Conservation (phyloP, 208 protist species). For the Kentomonas sorsogonicus region DNA sequence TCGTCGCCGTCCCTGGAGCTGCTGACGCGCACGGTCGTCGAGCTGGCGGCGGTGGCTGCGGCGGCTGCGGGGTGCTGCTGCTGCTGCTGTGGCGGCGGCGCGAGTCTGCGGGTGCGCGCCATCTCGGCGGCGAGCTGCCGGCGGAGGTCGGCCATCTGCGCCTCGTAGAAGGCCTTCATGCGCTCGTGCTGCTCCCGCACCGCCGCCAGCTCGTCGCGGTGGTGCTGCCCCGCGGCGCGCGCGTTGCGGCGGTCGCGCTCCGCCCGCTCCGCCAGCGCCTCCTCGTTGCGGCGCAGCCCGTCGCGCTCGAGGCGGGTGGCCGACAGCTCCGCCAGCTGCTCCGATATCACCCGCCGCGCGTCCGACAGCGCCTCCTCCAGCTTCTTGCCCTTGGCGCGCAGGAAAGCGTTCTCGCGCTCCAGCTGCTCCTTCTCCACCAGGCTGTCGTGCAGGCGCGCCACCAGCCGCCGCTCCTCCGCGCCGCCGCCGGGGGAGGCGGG, state of each 20-base stretch:
- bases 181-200: constrained; percentile 63
- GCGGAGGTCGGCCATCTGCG: constrained; percentile 67
- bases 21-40: neutral
- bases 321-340: constrained; percentile 66
- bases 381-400: constrained; percentile 28
- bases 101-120: constrained; percentile 13
- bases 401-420: constrained; percentile 48
- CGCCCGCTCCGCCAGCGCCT: constrained; percentile 33
- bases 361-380: constrained; percentile 50
- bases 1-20: too few relatives aligned
- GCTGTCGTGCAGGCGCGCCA: constrained; percentile 52
- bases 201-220: constrained; percentile 43
- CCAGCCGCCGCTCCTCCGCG: constrained; percentile 13
- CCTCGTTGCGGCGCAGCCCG: constrained; percentile 33
- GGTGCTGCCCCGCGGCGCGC: constrained; percentile 30
- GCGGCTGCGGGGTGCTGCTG: too few relatives aligned
- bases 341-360: constrained; percentile 53
- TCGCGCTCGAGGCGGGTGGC: constrained; percentile 33
- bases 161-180: constrained; percentile 62
- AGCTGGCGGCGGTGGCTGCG: too few relatives aligned
- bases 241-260: constrained; percentile 38
- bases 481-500: neutral
- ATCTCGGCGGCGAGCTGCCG: constrained; percentile 53
- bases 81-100: constrained; percentile 8
- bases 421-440: constrained; percentile 56